Conservation (phyloP, 768 basidiomycete species). For the Ramaria sp. region DNA sequence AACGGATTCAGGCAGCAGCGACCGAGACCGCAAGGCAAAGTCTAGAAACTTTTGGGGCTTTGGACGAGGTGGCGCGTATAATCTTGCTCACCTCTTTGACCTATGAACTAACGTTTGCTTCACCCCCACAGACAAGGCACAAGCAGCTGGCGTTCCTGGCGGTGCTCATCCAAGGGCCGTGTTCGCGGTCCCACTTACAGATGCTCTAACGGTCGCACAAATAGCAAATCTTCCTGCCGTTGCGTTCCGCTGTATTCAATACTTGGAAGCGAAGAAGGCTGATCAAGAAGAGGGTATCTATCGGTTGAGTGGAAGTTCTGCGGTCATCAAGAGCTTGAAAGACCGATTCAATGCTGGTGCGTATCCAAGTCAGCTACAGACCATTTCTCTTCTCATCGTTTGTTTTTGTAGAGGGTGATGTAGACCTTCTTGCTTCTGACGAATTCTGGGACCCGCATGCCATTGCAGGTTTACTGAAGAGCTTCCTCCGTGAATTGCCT, state of each 20-base stretch:
- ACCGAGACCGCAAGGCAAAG: slow-evolving; percentile 84
- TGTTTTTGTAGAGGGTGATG: slow-evolving; percentile 72
- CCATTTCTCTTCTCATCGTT: not conserved
- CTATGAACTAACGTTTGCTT: not conserved
- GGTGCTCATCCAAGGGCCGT: slow-evolving; percentile 55
- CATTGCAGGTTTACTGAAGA: slow-evolving; percentile 89
- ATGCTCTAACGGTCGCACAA: slow-evolving; percentile 79
- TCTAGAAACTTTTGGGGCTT: slow-evolving; percentile 93
- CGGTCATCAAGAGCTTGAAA: slow-evolving; percentile 87
- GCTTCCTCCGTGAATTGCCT: slow-evolving; percentile 87
- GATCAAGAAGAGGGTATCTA: slow-evolving; percentile 98
- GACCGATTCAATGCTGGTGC: slow-evolving; percentile 87
- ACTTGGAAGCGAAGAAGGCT: slow-evolving; percentile 87
- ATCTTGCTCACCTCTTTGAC: not conserved
- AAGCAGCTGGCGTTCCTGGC: not conserved
- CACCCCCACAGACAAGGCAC: not conserved
- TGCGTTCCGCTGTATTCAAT: slow-evolving; percentile 91
- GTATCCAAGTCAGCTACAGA: slow-evolving; percentile 17
- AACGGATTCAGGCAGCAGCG: slow-evolving; percentile 16
- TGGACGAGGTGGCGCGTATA: slow-evolving; percentile 32
- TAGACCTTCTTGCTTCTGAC: slow-evolving; percentile 77
- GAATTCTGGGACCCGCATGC: slow-evolving; percentile 98
- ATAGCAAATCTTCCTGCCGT: slow-evolving; percentile 90
- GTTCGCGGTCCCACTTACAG: slow-evolving; percentile 80
- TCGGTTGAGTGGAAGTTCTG: slow-evolving; percentile 87